phyloP scores from a whole-genome alignment of 2,329 filamentous ascomycete species.

The Colletotrichum noveboracense region DNA sequence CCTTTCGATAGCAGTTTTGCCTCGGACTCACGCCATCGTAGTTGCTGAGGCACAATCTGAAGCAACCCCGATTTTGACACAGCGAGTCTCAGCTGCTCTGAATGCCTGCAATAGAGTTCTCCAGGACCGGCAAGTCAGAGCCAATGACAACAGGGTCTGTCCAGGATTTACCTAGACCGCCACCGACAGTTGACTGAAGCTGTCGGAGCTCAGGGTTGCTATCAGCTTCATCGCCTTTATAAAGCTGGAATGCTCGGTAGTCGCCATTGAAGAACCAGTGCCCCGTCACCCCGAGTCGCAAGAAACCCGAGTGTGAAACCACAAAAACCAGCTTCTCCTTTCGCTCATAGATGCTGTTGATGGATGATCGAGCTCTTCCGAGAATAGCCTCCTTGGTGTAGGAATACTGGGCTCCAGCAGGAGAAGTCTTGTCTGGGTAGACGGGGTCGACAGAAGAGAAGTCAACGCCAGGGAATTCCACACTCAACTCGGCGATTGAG shows the following conservation, averaged over 20 bases:
- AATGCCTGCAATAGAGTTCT: background rate
- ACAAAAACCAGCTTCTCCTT: conserved; percentile 68
- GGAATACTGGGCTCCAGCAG: conserved; percentile 51
- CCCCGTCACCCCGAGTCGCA: conserved; percentile 62
- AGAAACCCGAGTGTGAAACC: conserved; percentile 69
- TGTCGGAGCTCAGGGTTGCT: conserved; percentile 44
- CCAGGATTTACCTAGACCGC: conserved; percentile 41
- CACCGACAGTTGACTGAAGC: conserved; percentile 42
- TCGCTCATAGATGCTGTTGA: conserved; percentile 55
- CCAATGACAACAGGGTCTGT: conserved; percentile 42
- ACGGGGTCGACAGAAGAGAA: conserved; percentile 62
- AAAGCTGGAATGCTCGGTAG: conserved; percentile 67
- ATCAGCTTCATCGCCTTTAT: conserved; percentile 23
- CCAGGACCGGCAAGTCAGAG: conserved; percentile 35
- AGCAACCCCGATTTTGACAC: background rate
- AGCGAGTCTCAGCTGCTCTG: background rate
- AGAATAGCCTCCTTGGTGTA: conserved; percentile 59
- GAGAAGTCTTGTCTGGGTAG: conserved; percentile 67
- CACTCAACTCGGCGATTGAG: conserved; percentile 43
- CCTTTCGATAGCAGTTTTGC: background rate
- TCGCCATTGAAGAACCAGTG: conserved; percentile 66
- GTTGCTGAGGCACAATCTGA: background rate
- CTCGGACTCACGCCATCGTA: background rate
- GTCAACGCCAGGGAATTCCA: conserved; percentile 61
- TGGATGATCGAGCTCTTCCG: conserved; percentile 55